Evolutionary conservation across 495 filamentous ascomycete species (phyloP), one percentile per base, ranked within the genome.

Genomic region (Viridothelium virens): DNA sequence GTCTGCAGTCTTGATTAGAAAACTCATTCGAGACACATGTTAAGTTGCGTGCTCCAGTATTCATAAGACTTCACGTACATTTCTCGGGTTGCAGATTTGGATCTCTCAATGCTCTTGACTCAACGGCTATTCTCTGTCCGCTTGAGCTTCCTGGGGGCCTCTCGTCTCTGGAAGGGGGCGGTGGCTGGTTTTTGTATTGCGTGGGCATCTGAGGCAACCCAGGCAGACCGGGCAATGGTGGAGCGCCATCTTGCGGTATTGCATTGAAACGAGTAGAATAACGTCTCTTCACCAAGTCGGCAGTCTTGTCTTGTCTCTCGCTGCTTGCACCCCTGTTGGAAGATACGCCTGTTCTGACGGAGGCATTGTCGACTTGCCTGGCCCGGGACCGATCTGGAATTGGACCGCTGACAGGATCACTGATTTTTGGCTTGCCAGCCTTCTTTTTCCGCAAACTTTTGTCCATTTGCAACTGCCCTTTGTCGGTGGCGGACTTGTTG

Each of bases 241-340:
- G 86, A 39, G 82, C 86, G 59, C 78, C 81, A 53, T 91, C 88
- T 50, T 73, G 71, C 0, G 89, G 89, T 11, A 87, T 77, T 62
- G 88, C 84, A 69, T 90, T 90, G 75, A 96, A 96, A 62, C 92
- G 85, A 38, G 91, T 91, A 18, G 94, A 97, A 76, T 97, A 97
- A 65, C 94, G 82, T 66, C 90, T 82, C 77, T 97, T 97, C 62
- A 99, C 95, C 61, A 97, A 80, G 76, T 99, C 95, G 31, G 91
- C 87, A 2, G 92, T 96, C 79, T 90, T 74, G 47, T 77, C 76
- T 31, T 63, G 64, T 41, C 53, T 63, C 59, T 59, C 41, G 1
- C 66, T 68, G 65, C 67, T 67, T n/a, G 62, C 53, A 1, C 5
- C 53, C 18, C 53, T 33, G 36, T 59, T 59, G 6, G 53, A 59